These are phyloP conservation scores for Saturnispora dispora DNA, from an alignment of 805 yeast genomes.

Conservation along the genomic window DNA sequence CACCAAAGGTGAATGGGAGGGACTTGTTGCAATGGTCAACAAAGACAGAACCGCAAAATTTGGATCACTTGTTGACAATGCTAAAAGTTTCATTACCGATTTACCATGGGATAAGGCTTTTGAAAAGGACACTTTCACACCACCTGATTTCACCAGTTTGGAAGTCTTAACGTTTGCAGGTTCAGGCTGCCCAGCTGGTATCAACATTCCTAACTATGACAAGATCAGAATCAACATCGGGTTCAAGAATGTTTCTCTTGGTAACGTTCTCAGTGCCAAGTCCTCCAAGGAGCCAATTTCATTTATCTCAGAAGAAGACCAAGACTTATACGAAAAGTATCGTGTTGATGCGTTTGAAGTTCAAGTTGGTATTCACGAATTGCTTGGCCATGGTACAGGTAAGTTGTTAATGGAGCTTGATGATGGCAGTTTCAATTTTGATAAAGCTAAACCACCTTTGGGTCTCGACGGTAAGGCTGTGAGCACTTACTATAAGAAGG, in stretches of 20 bases:
- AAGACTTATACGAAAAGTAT: constrained; percentile 55
- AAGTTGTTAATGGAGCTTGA: constrained; percentile 54
- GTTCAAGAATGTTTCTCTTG: constrained; percentile 82
- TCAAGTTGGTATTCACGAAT: constrained; percentile 88
- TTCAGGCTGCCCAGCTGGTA: constrained; percentile 87
- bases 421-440: constrained; percentile 65
- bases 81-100: constrained; percentile 50
- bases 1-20: constrained; percentile 90
- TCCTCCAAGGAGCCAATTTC: constrained; percentile 62
- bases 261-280: constrained; percentile 73
- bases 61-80: constrained; percentile 56
- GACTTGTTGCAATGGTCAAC: constrained; percentile 83
- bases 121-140: constrained; percentile 80
- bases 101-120: constrained; percentile 72
- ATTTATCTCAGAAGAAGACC: constrained; percentile 47
- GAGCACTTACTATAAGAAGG: constrained; percentile 60
- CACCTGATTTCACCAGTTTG: constrained; percentile 87
- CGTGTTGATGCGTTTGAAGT: constrained; percentile 82
- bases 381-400: constrained; percentile 88
- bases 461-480: constrained; percentile 55
- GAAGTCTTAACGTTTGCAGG: constrained; percentile 88
- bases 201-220: constrained; percentile 87
- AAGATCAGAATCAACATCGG: constrained; percentile 79
- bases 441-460: constrained; percentile 49
- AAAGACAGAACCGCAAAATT: constrained; percentile 79